phyloP scores from a whole-genome alignment of 1,284 basidiomycete genomes.

The Chalciporus sp. region DNA sequence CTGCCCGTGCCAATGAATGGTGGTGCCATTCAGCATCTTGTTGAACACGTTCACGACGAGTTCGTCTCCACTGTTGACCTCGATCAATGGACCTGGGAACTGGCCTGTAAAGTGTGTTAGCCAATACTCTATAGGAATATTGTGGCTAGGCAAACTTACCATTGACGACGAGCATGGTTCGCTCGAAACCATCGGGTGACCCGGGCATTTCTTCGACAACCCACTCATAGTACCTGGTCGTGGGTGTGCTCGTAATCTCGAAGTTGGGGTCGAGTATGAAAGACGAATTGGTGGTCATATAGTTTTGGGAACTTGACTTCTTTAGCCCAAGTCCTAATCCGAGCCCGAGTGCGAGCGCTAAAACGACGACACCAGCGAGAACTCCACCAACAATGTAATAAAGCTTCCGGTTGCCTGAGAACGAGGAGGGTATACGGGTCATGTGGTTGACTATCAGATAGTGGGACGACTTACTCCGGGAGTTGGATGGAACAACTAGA shows the following conservation, averaged over 20 bases:
- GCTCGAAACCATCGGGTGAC: conserved; percentile 33
- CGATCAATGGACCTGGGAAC: conserved; percentile 35
- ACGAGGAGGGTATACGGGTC: not conserved
- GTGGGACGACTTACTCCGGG: conserved; percentile 14
- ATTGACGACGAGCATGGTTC: conserved; percentile 36
- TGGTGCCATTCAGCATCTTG: conserved; percentile 33
- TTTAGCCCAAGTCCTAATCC: conserved; percentile 35
- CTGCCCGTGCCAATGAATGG: conserved; percentile 38
- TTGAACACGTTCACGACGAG: conserved; percentile 37
- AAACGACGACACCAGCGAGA: conserved; percentile 13
- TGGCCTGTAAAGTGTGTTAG: conserved; percentile 24
- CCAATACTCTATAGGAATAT: not conserved
- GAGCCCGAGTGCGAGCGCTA: conserved; percentile 32
- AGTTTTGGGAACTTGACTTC: conserved; percentile 11
- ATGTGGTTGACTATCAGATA: not conserved
- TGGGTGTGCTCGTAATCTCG: conserved; percentile 28
- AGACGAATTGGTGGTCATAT: conserved; percentile 30
- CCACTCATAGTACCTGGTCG: conserved; percentile 36
- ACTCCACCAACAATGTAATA: conserved; percentile 15
- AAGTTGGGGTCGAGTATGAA: conserved; percentile 34
- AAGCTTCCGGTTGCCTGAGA: conserved; percentile 23
- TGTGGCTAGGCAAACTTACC: conserved; percentile 13
- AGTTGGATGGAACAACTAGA: not conserved
- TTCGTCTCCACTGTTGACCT: conserved; percentile 36
- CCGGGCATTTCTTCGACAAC: conserved; percentile 31